Evolutionary conservation across 2,329 filamentous ascomycete genomes (phyloP), one percentile per base, ranked within the genome.

Genomic region (Colletotrichum karsti): DNA sequence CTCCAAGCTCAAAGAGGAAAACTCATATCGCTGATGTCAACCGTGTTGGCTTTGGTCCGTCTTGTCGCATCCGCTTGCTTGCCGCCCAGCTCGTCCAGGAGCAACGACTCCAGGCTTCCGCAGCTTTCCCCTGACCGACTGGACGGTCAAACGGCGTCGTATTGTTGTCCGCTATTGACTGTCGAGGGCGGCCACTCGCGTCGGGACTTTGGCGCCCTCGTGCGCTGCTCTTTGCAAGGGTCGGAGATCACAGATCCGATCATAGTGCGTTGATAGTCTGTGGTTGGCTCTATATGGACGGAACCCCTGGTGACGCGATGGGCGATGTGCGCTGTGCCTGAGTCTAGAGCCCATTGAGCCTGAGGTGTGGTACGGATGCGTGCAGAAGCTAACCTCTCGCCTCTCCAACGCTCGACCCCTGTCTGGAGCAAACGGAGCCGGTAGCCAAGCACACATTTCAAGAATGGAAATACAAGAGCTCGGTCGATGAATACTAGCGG

Each of bases 51-150:
- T 57, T 63, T 56, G 58, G 35, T 53, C 51, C 35, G 63, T 37
- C 24, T 58, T 59, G 64, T 64, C 44, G 60, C 60, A 46, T 64
- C 59, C 42, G 53, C 53, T 54, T 51, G 26, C 35, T 41, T 53
- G n/a, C 33, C 51, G 59, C 51, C 48, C 57, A 30, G 39, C 42
- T n/a, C 41, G 30, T 28, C 12, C 22, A 30, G 60, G 28, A 30
- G 15, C 9, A 9, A 51, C 24, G 15, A 15, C 15, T 15, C 13
- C 30, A 35, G 30, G 30, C 30, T 35, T 9, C 30, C 30, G 30
- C 22, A 55, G 30, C 26, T 13, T 39, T 44, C 37, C 39, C 13
- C 48, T 60, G 63, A 18, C 30, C 18, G 56, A 57, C n/a, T 63
- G 35, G 58, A 56, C 58, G 42, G 63, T 42, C 58, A 67, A 56